Percentiles rank a stretch among this genome's conserved stretches.
These are phyloP conservation scores for Kazachstania sp. DNA, from an alignment of 1,139 yeast genomes.

Conservation along the genomic window DNA sequence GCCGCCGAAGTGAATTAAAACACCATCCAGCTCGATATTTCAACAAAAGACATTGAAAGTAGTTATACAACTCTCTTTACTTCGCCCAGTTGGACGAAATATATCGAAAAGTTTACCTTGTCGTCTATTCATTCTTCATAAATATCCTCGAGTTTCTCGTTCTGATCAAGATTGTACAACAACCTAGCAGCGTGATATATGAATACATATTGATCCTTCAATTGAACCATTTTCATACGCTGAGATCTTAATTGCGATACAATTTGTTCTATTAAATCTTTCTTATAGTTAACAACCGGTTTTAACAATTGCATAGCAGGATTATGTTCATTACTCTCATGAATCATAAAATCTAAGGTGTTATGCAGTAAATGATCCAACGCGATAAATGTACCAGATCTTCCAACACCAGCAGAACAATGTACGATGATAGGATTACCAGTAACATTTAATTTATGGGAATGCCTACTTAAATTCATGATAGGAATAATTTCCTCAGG, in stretches of 20 bases:
- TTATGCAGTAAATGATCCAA: conserved; percentile 46
- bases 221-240: conserved; percentile 30
- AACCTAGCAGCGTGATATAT: conserved; percentile 23
- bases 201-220: conserved; percentile 27
- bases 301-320: conserved; percentile 28
- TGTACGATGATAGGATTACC: conserved; percentile 43
- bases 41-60: no score
- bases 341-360: conserved; percentile 24
- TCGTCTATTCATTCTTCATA: no score
- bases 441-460: conserved; percentile 23
- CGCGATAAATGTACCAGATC: conserved; percentile 67
- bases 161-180: not conserved
- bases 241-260: conserved; percentile 26
- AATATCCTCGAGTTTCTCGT: not conserved
- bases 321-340: conserved; percentile 29
- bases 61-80: no score
- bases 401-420: conserved; percentile 76
- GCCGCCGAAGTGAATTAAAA: no score
- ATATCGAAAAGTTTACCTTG: no score
- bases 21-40: no score
- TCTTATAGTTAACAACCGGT: conserved; percentile 23
- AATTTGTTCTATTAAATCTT: conserved; percentile 29
- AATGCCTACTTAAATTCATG: conserved; percentile 22
- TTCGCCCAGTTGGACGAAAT: no score
- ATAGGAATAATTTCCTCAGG: conserved; percentile 34